Base-by-base conservation (phyloP, 805 yeast genomes). In the Yamadazyma kitorensis region DNA sequence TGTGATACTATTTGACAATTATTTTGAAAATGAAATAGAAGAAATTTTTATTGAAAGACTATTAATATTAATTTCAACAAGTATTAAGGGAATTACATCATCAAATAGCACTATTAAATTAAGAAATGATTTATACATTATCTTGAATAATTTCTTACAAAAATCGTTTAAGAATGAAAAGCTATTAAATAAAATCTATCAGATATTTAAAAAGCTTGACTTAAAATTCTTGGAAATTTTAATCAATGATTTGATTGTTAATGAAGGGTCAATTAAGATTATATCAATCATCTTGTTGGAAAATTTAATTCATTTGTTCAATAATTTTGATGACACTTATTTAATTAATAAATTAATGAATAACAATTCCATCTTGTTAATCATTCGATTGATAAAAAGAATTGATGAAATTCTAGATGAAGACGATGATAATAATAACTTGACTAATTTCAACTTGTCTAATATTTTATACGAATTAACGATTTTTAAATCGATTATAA, bases 211-310 rank as follows among this genome's bases (percentile, higher is more conserved):
- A 37, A 70, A 82, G 3, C 72, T 78, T 21, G 94, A 82, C 38
- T 50, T 54, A 12, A 72, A 74, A 42, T 59, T 87, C 33, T 66
- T 86, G 17, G 80, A 76, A 13, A 68, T 74, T 2, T 69, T 87
- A 20, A 81, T 86, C 51, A 78, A 76, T 40, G 98, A 93, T 60
- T 80, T 93, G 0, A 74, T 86, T 11, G 69, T 78, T 34, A 87
- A 89, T 3, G 93, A 84, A 46, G 93, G 91, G 1, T 64, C 82
- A 1, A 73, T 82, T 6, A 73, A 93, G 45, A 72, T 88, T 8
- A 79, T 91, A 0, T 80, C 95, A 2, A 64, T 89, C 10, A 53
- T 87, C n/a, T 62, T 89, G 10, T 56, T 93, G 42, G 95, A 87
- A 47, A 70, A 82, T 1, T 57, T 81, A 32, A 70, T 79, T 17